Evolutionary conservation across 2,329 filamentous ascomycete species (phyloP), one percentile per base, ranked within the genome.

Genomic region (Alternaria sp.): DNA sequence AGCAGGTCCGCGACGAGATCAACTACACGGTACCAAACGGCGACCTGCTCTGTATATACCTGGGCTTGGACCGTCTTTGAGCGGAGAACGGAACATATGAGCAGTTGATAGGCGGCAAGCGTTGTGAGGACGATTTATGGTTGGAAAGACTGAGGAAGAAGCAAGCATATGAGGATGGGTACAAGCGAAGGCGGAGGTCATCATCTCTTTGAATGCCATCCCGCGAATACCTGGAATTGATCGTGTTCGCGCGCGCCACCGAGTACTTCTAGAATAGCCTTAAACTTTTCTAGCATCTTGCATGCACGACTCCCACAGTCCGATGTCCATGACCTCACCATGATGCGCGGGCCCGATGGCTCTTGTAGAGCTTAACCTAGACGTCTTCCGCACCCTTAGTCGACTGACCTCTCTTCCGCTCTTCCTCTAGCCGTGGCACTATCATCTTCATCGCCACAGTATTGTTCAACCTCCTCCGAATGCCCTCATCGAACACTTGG

Each of bases 381-480:
- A 20, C 21, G 15, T 21, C 12, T 5, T 43, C 46, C 46, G 18
- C 78, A 8, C 23, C 33, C n/a, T 53, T 41, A 58, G 33, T 53
- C 18, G 49, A 33, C n/a, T 33, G 8, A 28, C 37, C n/a, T 7
- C 14, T 30, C 3, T 7, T 18, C 4, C n/a, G 14, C 25, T 41
- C 5, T 43, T 65, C 30, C 37, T 54, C 55, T 11, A 68, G 15
- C 15, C 33, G 55, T 7, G 65, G 65, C 30, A 28, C n/a, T 11
- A 66, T 55, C 49, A 65, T 58, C 33, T 55, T 58, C 37, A 47
- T 45, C 2, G 30, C 30, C 28, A 69, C 41, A 1, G 26, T 18
- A 18, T 61, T 62, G 41, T 67, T 58, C 56, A 72, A 41, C 50
- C 26, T 64, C 47, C 37, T 45, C 25, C 55, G 47, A 10, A 63